phyloP scores from a whole-genome alignment of 2,329 filamentous ascomycete genomes.

The Arthroderma uncinatum region DNA sequence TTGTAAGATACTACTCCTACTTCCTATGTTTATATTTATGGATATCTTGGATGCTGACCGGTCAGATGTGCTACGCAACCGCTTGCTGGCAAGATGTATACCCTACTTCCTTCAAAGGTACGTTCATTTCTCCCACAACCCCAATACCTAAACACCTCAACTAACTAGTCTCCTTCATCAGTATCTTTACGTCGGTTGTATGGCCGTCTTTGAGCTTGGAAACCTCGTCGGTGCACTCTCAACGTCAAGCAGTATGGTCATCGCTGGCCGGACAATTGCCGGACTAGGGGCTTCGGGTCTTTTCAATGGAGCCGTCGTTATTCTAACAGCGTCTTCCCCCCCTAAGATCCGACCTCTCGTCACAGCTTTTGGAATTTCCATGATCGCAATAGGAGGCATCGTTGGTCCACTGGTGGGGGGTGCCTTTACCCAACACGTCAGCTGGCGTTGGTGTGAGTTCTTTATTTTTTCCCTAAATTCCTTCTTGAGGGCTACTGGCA shows the following conservation, averaged over 20 bases:
- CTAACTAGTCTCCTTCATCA: too few species aligned
- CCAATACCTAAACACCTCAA: too few species aligned
- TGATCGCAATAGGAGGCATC: conserved; percentile 7
- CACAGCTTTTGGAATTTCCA: conserved; percentile 24
- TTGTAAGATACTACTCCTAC: not conserved
- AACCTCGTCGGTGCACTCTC: conserved; percentile 29
- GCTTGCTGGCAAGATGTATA: conserved; percentile 5
- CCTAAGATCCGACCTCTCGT: conserved; percentile 32
- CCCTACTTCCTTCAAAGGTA: not conserved
- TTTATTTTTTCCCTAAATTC: conserved; percentile 6
- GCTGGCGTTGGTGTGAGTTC: conserved; percentile 33
- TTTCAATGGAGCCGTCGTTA: conserved; percentile 39
- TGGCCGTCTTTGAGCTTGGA: conserved; percentile 42
- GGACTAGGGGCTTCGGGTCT: conserved; percentile 43
- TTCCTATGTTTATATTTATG: too few species aligned
- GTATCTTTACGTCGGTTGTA: conserved; percentile 16
- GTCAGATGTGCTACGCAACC: conserved; percentile 5
- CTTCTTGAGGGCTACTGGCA: too few species aligned
- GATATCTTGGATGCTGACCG: not conserved
- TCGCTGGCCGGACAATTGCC: conserved; percentile 42
- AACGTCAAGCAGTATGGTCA: conserved; percentile 39
- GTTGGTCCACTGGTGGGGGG: conserved; percentile 35
- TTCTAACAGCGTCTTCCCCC: conserved; percentile 34
- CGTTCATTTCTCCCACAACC: conserved; percentile 26
- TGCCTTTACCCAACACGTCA: conserved; percentile 28